Evolutionary conservation across 305 asterid species (phyloP).

Genomic region (Fraxinus sp.): DNA sequence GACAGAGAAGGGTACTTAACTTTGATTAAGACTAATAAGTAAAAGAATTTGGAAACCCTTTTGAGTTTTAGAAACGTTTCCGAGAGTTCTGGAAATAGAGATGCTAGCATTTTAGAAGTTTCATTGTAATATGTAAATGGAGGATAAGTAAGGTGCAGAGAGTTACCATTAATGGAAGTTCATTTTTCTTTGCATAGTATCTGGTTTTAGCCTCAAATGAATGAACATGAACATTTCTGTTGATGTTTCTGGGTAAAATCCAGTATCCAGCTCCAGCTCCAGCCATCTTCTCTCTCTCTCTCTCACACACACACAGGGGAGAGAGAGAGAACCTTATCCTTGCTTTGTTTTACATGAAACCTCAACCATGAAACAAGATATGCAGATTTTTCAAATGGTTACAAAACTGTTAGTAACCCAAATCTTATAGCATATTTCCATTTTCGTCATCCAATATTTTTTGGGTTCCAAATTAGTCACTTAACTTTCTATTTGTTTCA

Average conservation of each 20-base stretch:
- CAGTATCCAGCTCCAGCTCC: slow-evolving; percentile 30
- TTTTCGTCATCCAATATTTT: not conserved
- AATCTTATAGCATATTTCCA: not conserved
- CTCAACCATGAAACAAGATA: not conserved
- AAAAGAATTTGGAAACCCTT: not conserved
- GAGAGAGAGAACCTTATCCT: slow-evolving; percentile 31
- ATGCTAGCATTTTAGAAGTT: not conserved
- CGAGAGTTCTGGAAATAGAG: not conserved
- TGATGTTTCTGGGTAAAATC: slow-evolving; percentile 30
- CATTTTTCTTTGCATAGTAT: slow-evolving; percentile 20
- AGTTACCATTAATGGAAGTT: slow-evolving; percentile 17
- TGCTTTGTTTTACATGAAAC: slow-evolving; percentile 10
- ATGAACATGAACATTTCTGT: slow-evolving; percentile 11
- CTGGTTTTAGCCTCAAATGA: slow-evolving; percentile 15
- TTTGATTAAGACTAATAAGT: not conserved
- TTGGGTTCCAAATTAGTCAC: not conserved
- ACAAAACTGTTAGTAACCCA: not conserved
- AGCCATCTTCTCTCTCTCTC: slow-evolving; percentile 32
- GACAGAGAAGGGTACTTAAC: not conserved
- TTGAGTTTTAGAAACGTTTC: not conserved
- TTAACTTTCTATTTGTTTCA: not conserved
- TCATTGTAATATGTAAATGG: not conserved
- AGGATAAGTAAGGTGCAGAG: not conserved
- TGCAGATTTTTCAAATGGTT: not conserved
- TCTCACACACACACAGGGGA: not conserved